These are phyloP conservation scores for Chalciporus chontae DNA, from an alignment of 768 basidiomycete genomes.

Conservation along the genomic window DNA sequence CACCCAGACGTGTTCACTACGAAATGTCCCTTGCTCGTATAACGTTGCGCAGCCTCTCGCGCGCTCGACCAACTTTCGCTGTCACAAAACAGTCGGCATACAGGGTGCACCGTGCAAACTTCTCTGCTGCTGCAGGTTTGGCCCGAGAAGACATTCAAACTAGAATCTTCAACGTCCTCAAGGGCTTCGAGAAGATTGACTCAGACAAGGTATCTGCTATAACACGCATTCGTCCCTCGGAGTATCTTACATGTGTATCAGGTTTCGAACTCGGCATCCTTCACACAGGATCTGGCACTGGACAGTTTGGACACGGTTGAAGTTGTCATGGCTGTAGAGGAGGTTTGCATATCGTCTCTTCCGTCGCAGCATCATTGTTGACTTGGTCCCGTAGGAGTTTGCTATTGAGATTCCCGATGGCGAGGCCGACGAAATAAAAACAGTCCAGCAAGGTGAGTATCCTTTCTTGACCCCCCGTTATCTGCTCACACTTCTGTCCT, in stretches of 20 bases:
- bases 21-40: conserved; percentile 35
- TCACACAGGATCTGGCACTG: conserved; percentile 53
- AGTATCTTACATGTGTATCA: conserved; percentile 34
- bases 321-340: conserved; percentile 98
- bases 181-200: conserved; percentile 31
- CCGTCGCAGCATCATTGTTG: conserved; percentile 4
- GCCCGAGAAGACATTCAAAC: conserved; percentile 22
- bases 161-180: conserved; percentile 29
- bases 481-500: background rate
- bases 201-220: conserved; percentile 22
- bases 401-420: conserved; percentile 96
- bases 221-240: conserved; percentile 4
- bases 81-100: conserved; percentile 28
- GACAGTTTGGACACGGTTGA: conserved; percentile 98
- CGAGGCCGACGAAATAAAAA: conserved; percentile 93
- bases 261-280: conserved; percentile 58
- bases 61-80: conserved; percentile 25
- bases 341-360: conserved; percentile 41
- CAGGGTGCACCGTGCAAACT: conserved; percentile 30
- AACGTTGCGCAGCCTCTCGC: conserved; percentile 30
- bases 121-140: conserved; percentile 24
- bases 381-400: conserved; percentile 66
- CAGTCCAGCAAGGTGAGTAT: conserved; percentile 80
- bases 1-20: conserved; percentile 19
- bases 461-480: background rate